A percentile compares a stretch with the other conserved stretches of the same genome.
Evolutionary conservation across 1,139 yeast species (phyloP).

Genomic region (Zygosaccharomyces sapae): DNA sequence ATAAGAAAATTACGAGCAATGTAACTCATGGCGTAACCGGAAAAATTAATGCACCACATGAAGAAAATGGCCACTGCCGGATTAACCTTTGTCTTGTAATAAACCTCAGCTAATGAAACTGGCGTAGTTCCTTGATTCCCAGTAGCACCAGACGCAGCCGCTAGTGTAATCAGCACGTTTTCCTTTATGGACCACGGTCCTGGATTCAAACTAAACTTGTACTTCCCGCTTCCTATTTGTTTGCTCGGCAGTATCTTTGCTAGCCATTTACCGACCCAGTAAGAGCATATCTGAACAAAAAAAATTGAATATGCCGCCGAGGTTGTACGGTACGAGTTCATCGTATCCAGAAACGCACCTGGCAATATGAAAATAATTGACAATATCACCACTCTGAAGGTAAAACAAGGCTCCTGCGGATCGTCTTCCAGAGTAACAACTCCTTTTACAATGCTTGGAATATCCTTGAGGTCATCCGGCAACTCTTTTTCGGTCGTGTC

Average conservation of each 20-base stretch:
- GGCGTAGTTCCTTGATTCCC: constrained; percentile 45
- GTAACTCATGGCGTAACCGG: constrained; percentile 46
- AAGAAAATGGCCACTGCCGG: constrained; percentile 39
- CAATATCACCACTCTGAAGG: constrained; percentile 42
- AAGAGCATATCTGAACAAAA: constrained; percentile 45
- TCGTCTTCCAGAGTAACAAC: constrained; percentile 38
- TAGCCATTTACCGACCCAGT: constrained; percentile 43
- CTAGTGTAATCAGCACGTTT: constrained; percentile 34
- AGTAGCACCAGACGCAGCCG: constrained; percentile 49
- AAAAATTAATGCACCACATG: constrained; percentile 46
- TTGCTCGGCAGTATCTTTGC: constrained; percentile 38
- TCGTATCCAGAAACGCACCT: constrained; percentile 47
- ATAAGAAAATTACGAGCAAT: constrained; percentile 42
- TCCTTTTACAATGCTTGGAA: constrained; percentile 40
- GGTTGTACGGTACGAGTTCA: constrained; percentile 47
- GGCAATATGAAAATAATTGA: constrained; percentile 43
- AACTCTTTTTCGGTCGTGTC: not conserved
- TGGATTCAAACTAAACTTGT: constrained; percentile 40
- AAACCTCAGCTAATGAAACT: constrained; percentile 42
- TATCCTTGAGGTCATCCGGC: constrained; percentile 14
- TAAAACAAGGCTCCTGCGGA: constrained; percentile 39
- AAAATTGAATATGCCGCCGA: constrained; percentile 46
- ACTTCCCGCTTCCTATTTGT: constrained; percentile 26
- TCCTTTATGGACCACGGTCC: constrained; percentile 48
- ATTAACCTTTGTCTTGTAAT: constrained; percentile 38